phyloP scores from a whole-genome alignment of 2,329 filamentous ascomycete genomes.

The Trichophyton benhamiae region DNA sequence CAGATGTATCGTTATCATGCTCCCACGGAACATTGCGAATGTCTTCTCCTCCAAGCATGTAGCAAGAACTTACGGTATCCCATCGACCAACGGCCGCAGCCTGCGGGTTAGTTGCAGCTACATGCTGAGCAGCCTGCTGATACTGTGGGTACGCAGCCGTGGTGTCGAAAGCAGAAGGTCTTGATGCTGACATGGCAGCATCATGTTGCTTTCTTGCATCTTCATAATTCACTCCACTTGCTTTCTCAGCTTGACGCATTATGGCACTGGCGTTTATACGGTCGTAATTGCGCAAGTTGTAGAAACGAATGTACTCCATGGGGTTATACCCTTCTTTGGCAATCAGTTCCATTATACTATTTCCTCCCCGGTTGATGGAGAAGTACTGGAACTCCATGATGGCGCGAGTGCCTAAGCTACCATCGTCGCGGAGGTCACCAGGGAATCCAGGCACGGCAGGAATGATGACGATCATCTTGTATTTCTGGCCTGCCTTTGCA shows the following conservation, averaged over 20 bases:
- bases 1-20: constrained; percentile 53
- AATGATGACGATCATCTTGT: constrained; percentile 79
- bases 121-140: constrained; percentile 53
- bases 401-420: constrained; percentile 72
- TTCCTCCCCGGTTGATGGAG: constrained; percentile 78
- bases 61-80: constrained; percentile 60
- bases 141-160: constrained; percentile 51
- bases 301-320: constrained; percentile 72
- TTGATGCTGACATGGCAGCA: constrained; percentile 33
- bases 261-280: constrained; percentile 71
- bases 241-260: constrained; percentile 43
- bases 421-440: constrained; percentile 72
- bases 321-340: constrained; percentile 64
- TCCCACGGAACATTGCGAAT: constrained; percentile 64
- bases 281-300: constrained; percentile 88
- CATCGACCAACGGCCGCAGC: constrained; percentile 30
- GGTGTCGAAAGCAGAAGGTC: constrained; percentile 26
- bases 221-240: constrained; percentile 35
- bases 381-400: constrained; percentile 99
- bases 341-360: constrained; percentile 80
- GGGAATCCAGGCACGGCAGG: constrained; percentile 90
- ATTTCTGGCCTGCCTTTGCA: constrained; percentile 71
- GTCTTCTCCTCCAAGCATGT: constrained; percentile 59
- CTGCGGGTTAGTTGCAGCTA: constrained; percentile 35
- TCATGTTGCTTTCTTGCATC: constrained; percentile 34